Base-by-base conservation (phyloP, 1,284 basidiomycete genomes). In the Ustilago xerochloae region DNA sequence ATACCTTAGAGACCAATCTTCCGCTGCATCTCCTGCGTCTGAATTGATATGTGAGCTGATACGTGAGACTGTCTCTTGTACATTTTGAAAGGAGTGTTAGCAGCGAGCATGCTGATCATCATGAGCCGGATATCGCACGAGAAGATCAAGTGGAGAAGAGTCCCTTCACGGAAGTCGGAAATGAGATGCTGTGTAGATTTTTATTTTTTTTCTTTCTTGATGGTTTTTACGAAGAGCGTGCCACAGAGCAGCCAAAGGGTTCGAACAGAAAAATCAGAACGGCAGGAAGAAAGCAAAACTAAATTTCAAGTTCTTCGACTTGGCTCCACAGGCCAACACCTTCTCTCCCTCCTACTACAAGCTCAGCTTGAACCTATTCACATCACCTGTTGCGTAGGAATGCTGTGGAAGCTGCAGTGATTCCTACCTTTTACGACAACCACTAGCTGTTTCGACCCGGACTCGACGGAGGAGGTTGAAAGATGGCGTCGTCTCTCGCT, bases 401-500 rank as follows among this genome's bases (percentile, higher is more conserved):
- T 66, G 63, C 52, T 43, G 53, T 50, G 22, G 20, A 50, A 9
- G 16, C 20, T 24, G 35, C 39, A 20, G 41, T 56, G 45, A 46
- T 48, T 6, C 49, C 38, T 36, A 2, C 35, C 15, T 15, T 5
- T 7, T n/a, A 20, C n/a, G n/a, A 32, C 29, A 20, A n/a, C 7
- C 41, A 9, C 20, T 13, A 18, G 22, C 13, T 18, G 7, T 30
- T 48, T 15, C 51, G 26, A 28, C 50, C 8, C 33, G 20, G 16
- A 12, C 12, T n/a, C 16, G 18, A 13, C 47, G 47, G 8, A 33
- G 35, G n/a, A 8, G 10, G 4, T 18, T 5, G 12, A 47, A 63
- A 35, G 22, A 91, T 92, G 90, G 86, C 89, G 71, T 91, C 92
- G 22, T 91, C 91, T 78, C 90, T 98, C 70, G 92, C 93, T 18